Conservation (phyloP, 2,329 filamentous ascomycete species). For the Cladobotryum protrusum region DNA sequence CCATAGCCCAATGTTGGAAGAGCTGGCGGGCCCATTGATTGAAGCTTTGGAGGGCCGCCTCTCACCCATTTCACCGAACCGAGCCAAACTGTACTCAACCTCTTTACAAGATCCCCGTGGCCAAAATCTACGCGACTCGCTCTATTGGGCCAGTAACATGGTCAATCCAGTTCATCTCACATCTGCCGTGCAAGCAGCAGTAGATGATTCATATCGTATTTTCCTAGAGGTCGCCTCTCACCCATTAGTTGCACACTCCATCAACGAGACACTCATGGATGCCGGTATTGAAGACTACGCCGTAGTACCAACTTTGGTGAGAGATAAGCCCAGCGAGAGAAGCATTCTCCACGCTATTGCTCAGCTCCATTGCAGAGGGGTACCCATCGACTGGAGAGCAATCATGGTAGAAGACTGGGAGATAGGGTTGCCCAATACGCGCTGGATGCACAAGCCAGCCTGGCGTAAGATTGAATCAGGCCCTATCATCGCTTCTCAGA, state of each 20-base stretch:
- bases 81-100: slow-evolving; percentile 8
- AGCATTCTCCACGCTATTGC: too few relatives aligned
- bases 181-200: slow-evolving; percentile 6
- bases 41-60: neutral
- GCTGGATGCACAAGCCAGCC: too few relatives aligned
- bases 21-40: slow-evolving; percentile 1
- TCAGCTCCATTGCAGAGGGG: too few relatives aligned
- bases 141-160: slow-evolving; percentile 14
- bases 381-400: too few relatives aligned
- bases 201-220: slow-evolving; percentile 7
- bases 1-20: slow-evolving; percentile 9
- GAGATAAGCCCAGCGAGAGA: too few relatives aligned
- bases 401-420: too few relatives aligned
- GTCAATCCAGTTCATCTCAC: slow-evolving; percentile 9
- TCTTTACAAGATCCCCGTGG: slow-evolving; percentile 6
- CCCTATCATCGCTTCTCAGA: neutral
- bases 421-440: too few relatives aligned
- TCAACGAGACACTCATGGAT: slow-evolving; percentile 8
- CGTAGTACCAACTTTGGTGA: too few relatives aligned
- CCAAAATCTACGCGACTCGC: neutral
- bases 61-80: neutral
- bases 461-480: too few relatives aligned
- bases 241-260: slow-evolving; percentile 8
- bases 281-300: neutral
- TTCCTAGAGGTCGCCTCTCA: slow-evolving; percentile 11